Evolutionary conservation across 495 filamentous ascomycete species (phyloP), one percentile per base, ranked within the genome.

Genomic region (Hapsidospora chrysogenum): DNA sequence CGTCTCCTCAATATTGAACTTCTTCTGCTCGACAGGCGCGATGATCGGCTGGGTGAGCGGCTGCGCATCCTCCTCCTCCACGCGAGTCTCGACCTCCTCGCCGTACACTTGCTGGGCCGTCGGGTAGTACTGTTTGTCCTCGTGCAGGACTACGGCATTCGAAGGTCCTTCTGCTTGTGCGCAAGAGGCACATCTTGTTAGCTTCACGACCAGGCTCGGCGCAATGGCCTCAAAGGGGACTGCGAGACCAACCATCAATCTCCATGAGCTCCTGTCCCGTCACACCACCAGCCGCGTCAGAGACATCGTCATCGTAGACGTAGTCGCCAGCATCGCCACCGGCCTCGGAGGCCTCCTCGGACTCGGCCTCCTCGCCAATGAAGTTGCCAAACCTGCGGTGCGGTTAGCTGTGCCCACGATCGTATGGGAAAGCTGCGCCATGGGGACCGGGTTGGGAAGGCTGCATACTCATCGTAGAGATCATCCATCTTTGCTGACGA

Each of bases 51-150:
- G 75, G 4, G 80, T 75, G 17, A 97, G 66, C 28, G 85, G 78
- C 49, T 97, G 89, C 37, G 85, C 76, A 70, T 97, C 89, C 58
- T 96, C 89, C 52, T 97, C 92, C 45, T 96, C 82, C 9, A 97
- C 92, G 58, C 95, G 54, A 14, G 85, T 85, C 61, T 97, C 89
- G 38, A 97, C 89, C 53, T 81, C 86, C 38, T 74, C 70, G 18
- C 92, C 89, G 52, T 95, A 97, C 11, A 94, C 76, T 48, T 96
- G 87, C 44, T 85, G 76, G 19, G 89, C 92, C 17, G 84, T 93
- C 13, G 89, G 92, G 49, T 97, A 97, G 51, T 97, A 97, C 60
- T 96, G 89, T 56, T 97, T 96, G 60, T 97, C 92, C 63, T 97
- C 89, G 52, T 97, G 92, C 20, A 97, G 70, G 33, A 97, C 67